Base-by-base conservation (phyloP, 2,329 filamentous ascomycete genomes). In the Colletotrichum sp. region DNA sequence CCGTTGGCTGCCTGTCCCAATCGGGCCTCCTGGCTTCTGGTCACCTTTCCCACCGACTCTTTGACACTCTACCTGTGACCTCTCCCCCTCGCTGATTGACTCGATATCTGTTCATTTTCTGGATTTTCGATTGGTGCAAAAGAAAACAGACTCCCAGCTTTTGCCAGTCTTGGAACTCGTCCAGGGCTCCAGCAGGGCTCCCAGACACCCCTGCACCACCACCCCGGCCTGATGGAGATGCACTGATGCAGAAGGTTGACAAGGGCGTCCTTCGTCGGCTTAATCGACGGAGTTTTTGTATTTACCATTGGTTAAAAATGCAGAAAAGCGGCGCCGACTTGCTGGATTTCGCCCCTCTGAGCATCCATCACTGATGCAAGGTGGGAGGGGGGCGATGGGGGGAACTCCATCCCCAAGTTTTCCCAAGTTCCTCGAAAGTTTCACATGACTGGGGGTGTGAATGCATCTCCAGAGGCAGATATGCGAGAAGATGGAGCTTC, bases 221-320 rank as follows among this genome's bases (percentile, higher is more conserved):
- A 26, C 62, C 70, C 71, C 48, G 34, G 55, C 39, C 30, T 15
- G 63, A 13, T n/a, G 24, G 39, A 70, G 69, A 68, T 60, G 67
- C 67, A 69, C 24, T 39, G 71, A 65, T 55, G 71, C 71, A 76
- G 62, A 57, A 59, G 34, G 60, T 76, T 26, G 32, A 63, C 69
- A n/a, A 39, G 57, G 66, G 70, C 36, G 18, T 48, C 60, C 69
- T 67, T 34, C n/a, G 48, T 75, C 73, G 74, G 63, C 75, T 78
- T 71, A 77, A 79, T 76, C 60, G 55, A 75, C 64, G 62, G 36
- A 74, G 75, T 77, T 80, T 79, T 78, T 72, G 65, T 24, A 79
- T 75, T 79, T 81, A 78, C 79, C 71, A 86, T 86, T 86, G 84
- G 85, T 72, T 75, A 68, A 75, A 80, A 84, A 80, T 81, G 70